Percentiles rank a stretch among this genome's conserved stretches.
Evolutionary conservation across 2,329 filamentous ascomycete species (phyloP).

Genomic region (Plenodomus lindquistii): DNA sequence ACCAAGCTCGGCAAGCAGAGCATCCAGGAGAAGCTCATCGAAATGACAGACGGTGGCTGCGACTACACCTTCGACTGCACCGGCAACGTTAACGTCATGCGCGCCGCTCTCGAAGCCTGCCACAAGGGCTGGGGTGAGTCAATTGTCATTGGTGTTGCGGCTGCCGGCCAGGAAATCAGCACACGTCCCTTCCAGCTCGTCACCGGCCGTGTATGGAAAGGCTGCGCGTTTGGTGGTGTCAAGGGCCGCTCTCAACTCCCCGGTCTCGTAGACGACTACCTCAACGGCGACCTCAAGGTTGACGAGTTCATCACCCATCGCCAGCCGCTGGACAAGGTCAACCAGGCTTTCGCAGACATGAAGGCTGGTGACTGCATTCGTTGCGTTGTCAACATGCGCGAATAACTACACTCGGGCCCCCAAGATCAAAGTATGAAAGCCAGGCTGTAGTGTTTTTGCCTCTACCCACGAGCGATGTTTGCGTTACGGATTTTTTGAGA

Average conservation of each 20-base stretch:
- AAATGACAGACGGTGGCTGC: constrained; percentile 97
- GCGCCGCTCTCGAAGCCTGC: constrained; percentile 92
- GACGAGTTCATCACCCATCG: constrained; percentile 99
- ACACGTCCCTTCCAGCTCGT: constrained; percentile 98
- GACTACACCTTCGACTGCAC: constrained; percentile 99
- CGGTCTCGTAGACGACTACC: constrained; percentile 85
- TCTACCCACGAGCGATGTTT: not conserved
- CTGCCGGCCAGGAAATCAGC: constrained; percentile 91
- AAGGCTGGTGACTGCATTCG: constrained; percentile 96
- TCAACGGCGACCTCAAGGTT: constrained; percentile 88
- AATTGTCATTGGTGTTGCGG: constrained; percentile 96
- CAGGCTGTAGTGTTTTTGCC: constrained; percentile 5
- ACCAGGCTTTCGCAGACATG: constrained; percentile 90
- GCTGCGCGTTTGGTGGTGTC: constrained; percentile 96
- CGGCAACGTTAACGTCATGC: constrained; percentile 94
- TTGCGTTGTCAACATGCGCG: constrained; percentile 75
- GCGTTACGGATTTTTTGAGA: constrained; percentile 1
- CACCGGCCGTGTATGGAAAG: constrained; percentile 96
- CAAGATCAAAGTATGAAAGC: constrained; percentile 2
- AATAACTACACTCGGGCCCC: constrained; percentile 25
- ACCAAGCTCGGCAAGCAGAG: constrained; percentile 67
- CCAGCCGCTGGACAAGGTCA: constrained; percentile 80
- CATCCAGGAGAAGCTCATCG: constrained; percentile 88
- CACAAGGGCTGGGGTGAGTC: constrained; percentile 99
- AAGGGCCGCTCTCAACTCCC: constrained; percentile 94